These are phyloP conservation scores for Delonix regia DNA, from an alignment of 306 rosid genomes.

Conservation along the genomic window DNA sequence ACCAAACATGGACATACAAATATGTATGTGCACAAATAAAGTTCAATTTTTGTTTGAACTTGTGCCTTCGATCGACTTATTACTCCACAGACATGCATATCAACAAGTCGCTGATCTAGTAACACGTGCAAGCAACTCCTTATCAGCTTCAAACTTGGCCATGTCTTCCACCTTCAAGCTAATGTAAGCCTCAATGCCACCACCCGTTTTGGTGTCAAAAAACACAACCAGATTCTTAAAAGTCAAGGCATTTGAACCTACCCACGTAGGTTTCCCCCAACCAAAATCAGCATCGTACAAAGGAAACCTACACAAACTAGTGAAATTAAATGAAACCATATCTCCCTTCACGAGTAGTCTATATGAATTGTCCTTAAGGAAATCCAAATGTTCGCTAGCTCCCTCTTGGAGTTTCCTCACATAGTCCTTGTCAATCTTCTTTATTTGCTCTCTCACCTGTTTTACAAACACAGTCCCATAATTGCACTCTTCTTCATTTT, in stretches of 20 bases:
- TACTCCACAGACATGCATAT: neutral
- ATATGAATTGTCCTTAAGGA: constrained; percentile 18
- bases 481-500: neutral
- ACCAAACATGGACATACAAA: too few species aligned
- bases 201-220: constrained; percentile 47
- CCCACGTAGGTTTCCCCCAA: constrained; percentile 65
- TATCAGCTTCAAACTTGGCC: constrained; percentile 49
- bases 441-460: constrained; percentile 40
- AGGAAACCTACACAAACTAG: constrained; percentile 56
- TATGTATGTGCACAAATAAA: too few species aligned
- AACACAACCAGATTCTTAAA: constrained; percentile 54
- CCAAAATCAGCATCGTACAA: constrained; percentile 67
- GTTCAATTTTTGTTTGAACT: too few species aligned
- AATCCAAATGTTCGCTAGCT: constrained; percentile 7
- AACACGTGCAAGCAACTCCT: constrained; percentile 38
- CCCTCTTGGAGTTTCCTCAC: constrained; percentile 37
- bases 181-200: constrained; percentile 56
- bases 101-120: neutral
- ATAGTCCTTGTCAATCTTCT: constrained; percentile 39
- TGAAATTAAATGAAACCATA: constrained; percentile 40
- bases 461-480: neutral
- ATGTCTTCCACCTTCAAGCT: constrained; percentile 53
- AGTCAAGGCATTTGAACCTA: constrained; percentile 43
- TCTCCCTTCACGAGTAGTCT: constrained; percentile 43
- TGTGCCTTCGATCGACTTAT: too few species aligned